A percentile compares a stretch with the other conserved stretches of the same genome.
phyloP scores from a whole-genome alignment of 1,139 yeast genomes.

The Candida tropicalis region DNA sequence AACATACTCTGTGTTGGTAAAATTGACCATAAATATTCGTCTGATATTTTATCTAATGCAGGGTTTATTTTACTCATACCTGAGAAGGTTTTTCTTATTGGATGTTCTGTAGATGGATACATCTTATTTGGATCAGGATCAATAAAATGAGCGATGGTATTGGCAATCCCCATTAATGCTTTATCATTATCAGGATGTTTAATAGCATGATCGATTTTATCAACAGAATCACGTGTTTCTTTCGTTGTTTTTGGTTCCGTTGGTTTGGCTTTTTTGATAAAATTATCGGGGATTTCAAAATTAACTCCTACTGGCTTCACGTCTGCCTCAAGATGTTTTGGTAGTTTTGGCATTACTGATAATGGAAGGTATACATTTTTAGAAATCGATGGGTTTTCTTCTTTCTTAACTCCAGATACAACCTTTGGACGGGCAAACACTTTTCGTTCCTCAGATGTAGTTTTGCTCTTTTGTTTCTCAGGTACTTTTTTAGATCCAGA shows the following conservation, averaged over 20 bases:
- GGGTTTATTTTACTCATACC: constrained; percentile 45
- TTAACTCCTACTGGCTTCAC: constrained; percentile 20
- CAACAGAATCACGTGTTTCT: constrained; percentile 7
- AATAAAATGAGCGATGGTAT: constrained; percentile 9
- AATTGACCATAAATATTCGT: constrained; percentile 45
- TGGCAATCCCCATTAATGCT: constrained; percentile 7
- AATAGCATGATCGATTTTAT: constrained; percentile 8
- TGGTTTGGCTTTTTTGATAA: constrained; percentile 20
- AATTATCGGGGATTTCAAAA: constrained; percentile 36
- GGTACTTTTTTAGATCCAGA: background rate
- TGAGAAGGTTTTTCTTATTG: constrained; percentile 41
- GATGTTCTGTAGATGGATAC: constrained; percentile 35
- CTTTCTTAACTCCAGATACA: constrained; percentile 1
- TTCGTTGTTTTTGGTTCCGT: constrained; percentile 3
- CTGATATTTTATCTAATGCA: constrained; percentile 38
- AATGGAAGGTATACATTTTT: constrained; percentile 9
- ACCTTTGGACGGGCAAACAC: background rate
- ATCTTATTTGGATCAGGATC: constrained; percentile 21
- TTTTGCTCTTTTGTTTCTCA: background rate
- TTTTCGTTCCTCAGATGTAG: background rate
- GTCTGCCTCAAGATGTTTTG: constrained; percentile 6
- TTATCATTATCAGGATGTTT: constrained; percentile 6
- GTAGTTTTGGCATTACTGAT: constrained; percentile 13
- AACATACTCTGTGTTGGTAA: constrained; percentile 39
- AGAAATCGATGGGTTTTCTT: background rate